Percentiles rank a stretch among this genome's conserved stretches.
These are phyloP conservation scores for Elongisporangium senticosum DNA, from an alignment of 352 stramenopile genomes.

Conservation along the genomic window DNA sequence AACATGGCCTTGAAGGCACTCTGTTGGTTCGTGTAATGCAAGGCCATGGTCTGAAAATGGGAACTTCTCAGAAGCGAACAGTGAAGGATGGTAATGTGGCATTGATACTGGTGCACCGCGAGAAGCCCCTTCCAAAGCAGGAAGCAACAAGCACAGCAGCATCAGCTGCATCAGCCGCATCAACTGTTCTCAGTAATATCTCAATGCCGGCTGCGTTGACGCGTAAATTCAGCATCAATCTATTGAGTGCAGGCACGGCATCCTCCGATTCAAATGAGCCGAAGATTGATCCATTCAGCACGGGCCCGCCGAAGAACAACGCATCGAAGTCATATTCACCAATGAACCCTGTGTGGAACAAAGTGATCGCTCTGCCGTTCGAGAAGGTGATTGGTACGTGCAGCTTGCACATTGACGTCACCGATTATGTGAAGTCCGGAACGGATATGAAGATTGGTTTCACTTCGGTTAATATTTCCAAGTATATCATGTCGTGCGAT, in stretches of 20 bases:
- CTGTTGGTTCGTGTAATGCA: slow-evolving; percentile 80
- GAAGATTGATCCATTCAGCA: slow-evolving; percentile 42
- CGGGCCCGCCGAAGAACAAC: slow-evolving; percentile 48
- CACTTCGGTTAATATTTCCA: slow-evolving; percentile 73
- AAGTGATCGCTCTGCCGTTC: slow-evolving; percentile 72
- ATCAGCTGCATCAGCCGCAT: slow-evolving; percentile 13
- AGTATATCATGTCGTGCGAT: slow-evolving; percentile 72
- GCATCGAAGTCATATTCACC: slow-evolving; percentile 50
- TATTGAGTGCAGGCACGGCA: slow-evolving; percentile 46
- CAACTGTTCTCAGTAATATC: slow-evolving; percentile 37
- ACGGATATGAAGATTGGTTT: slow-evolving; percentile 48
- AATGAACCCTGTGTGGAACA: slow-evolving; percentile 80
- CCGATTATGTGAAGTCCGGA: slow-evolving; percentile 45
- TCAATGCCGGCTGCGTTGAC: slow-evolving; percentile 65
- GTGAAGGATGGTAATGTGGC: slow-evolving; percentile 66
- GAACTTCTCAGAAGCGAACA: slow-evolving; percentile 54
- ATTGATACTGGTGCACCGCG: slow-evolving; percentile 51
- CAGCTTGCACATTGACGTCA: slow-evolving; percentile 68
- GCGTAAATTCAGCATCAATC: slow-evolving; percentile 64
- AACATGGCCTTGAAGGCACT: slow-evolving; percentile 60
- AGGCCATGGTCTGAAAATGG: slow-evolving; percentile 70
- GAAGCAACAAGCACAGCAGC: slow-evolving; percentile 22
- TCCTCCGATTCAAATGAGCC: slow-evolving; percentile 4
- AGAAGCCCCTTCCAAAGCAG: slow-evolving; percentile 39
- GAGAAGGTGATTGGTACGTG: slow-evolving; percentile 70